Conservation (phyloP, 768 basidiomycete species). For the Leccinum aurantiacum region DNA sequence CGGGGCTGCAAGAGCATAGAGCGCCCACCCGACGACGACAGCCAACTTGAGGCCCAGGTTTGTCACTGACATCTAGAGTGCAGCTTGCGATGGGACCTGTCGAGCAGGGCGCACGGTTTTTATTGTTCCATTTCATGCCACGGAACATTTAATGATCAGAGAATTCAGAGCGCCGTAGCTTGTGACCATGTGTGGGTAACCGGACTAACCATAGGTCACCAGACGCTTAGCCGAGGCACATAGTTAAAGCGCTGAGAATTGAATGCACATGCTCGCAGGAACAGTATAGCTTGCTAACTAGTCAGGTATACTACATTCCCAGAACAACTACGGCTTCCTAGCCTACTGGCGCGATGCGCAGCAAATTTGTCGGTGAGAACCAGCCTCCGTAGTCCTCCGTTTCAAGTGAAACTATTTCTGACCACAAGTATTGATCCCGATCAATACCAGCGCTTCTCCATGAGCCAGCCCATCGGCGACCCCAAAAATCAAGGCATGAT, state of each 20-base stretch:
- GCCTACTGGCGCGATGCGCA: too few species aligned
- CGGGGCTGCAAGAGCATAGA: slow-evolving; percentile 18
- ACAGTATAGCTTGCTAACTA: not conserved
- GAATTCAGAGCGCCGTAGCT: not conserved
- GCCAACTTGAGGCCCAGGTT: slow-evolving; percentile 5
- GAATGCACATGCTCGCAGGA: not conserved
- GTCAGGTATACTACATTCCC: not conserved
- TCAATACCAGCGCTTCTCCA: not conserved
- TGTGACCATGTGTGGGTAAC: not conserved
- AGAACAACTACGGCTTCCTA: not conserved
- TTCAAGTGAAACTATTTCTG: too few species aligned
- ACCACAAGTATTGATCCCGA: not conserved
- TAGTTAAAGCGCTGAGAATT: not conserved
- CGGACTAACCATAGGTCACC: too few species aligned
- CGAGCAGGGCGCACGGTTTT: not conserved
- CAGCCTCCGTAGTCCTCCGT: too few species aligned
- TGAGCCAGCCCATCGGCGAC: not conserved
- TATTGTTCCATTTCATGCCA: not conserved
- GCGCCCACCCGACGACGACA: slow-evolving; percentile 15
- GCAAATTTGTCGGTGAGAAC: too few species aligned
- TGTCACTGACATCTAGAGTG: slow-evolving; percentile 34
- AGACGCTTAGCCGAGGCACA: not conserved
- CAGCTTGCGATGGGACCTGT: not conserved
- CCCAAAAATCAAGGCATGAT: too few species aligned
- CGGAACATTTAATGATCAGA: not conserved